Conservation (phyloP, 2,329 filamentous ascomycete species). For the Colletotrichum tropicicola region DNA sequence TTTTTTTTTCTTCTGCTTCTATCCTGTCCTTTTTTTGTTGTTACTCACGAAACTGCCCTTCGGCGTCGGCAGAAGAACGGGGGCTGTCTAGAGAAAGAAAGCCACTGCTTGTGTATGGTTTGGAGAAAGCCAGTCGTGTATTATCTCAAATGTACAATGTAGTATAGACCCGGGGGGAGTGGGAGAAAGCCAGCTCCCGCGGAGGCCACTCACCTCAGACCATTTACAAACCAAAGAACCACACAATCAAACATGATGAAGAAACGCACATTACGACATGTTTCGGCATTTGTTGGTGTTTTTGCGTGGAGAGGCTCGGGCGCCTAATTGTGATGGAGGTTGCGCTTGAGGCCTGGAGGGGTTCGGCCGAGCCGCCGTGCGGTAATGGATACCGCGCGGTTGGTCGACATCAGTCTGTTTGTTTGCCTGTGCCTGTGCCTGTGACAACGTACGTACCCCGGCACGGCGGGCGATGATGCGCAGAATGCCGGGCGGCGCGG, state of each 20-base stretch:
- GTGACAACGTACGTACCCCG: neutral
- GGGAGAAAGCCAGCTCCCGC: conserved; percentile 36
- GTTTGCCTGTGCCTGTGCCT: neutral
- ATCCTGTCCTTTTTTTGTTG: conserved; percentile 1
- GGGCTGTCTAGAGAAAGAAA: neutral
- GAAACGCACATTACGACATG: neutral
- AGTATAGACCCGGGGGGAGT: conserved; percentile 23
- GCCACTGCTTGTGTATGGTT: neutral
- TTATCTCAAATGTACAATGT: conserved; percentile 32
- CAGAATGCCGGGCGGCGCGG: conserved; percentile 1
- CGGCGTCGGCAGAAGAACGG: neutral
- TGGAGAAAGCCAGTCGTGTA: conserved; percentile 34
- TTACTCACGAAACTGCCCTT: neutral
- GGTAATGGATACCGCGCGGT: neutral
- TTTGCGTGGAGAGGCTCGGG: neutral
- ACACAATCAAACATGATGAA: conserved; percentile 17
- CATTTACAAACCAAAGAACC: conserved; percentile 4
- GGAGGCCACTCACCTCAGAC: conserved; percentile 46
- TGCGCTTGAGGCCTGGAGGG: neutral
- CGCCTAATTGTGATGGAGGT: neutral
- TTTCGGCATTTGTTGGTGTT: neutral
- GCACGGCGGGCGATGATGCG: neutral
- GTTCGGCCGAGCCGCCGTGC: neutral
- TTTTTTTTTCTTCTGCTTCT: conserved; percentile 33
- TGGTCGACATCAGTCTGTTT: neutral